Conservation (phyloP, 768 basidiomycete species). For the Nevesoporus exiguus region DNA sequence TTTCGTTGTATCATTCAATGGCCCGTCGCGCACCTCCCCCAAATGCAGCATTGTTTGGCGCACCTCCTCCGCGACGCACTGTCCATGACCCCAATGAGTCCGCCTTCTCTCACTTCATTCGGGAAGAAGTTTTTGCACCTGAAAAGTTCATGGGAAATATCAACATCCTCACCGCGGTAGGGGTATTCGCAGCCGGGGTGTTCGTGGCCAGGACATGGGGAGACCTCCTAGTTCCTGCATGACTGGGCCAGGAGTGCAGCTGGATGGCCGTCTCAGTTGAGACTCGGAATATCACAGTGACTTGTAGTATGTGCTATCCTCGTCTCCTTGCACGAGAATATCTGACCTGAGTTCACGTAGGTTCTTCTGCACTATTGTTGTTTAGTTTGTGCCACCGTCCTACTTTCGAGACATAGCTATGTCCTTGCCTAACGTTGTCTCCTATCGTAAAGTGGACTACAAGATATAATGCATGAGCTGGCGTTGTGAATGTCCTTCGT, state of each 20-base stretch:
- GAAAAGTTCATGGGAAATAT: slow-evolving; percentile 76
- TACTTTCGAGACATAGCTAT: slow-evolving; percentile 18
- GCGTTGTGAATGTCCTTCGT: slow-evolving; percentile 12
- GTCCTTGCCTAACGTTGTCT: slow-evolving; percentile 19
- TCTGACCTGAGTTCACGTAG: slow-evolving; percentile 5
- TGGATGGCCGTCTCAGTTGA: not conserved
- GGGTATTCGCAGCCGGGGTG: slow-evolving; percentile 69
- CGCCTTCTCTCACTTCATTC: slow-evolving; percentile 49
- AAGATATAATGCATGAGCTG: slow-evolving; percentile 15
- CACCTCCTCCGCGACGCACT: slow-evolving; percentile 38
- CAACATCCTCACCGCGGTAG: slow-evolving; percentile 61
- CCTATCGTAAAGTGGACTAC: slow-evolving; percentile 15
- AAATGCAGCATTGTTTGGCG: slow-evolving; percentile 48
- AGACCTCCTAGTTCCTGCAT: slow-evolving; percentile 69
- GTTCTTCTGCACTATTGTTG: not conserved
- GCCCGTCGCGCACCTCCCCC: slow-evolving; percentile 66
- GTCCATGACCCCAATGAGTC: slow-evolving; percentile 61
- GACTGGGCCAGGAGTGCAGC: not conserved
- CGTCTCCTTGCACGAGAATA: not conserved
- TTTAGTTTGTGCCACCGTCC: slow-evolving; percentile 1
- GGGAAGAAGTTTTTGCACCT: slow-evolving; percentile 65
- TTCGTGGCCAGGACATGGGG: slow-evolving; percentile 74
- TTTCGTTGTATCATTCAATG: slow-evolving; percentile 40
- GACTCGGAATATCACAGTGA: not conserved
- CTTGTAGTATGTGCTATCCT: slow-evolving; percentile 4